A percentile compares a stretch with the other conserved stretches of the same genome.
These are phyloP conservation scores for Penicillium goetzii DNA, from an alignment of 495 filamentous ascomycete genomes.

Conservation along the genomic window DNA sequence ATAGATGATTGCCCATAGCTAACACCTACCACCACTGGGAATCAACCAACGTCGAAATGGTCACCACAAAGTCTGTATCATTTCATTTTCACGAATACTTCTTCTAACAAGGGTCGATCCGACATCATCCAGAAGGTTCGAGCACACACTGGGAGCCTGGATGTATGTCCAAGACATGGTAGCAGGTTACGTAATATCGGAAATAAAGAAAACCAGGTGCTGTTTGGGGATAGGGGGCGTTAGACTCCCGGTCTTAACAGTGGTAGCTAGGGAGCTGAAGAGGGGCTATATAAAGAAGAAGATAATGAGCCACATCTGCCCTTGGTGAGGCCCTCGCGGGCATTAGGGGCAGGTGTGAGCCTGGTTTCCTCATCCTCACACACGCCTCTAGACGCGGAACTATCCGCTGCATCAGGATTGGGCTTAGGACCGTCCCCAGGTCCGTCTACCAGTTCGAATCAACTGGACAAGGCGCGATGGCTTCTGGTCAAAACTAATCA, in stretches of 20 bases:
- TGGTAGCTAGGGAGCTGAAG: background rate
- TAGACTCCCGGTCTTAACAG: background rate
- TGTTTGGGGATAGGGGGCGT: too few relatives aligned
- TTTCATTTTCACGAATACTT: too few relatives aligned
- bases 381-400: too few relatives aligned
- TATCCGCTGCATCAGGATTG: too few relatives aligned
- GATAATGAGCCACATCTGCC: background rate
- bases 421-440: too few relatives aligned
- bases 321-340: background rate
- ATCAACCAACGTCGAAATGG: background rate
- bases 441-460: background rate
- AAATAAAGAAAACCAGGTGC: too few relatives aligned
- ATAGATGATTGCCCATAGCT: background rate
- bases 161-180: too few relatives aligned
- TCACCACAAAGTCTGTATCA: background rate
- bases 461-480: background rate
- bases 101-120: too few relatives aligned
- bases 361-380: background rate
- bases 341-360: background rate
- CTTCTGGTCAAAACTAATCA: too few relatives aligned
- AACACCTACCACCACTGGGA: background rate
- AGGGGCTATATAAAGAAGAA: background rate
- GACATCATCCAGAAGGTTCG: too few relatives aligned
- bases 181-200: too few relatives aligned
- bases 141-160: too few relatives aligned